These are phyloP conservation scores for Eruca vesicaria DNA, from an alignment of 441 rosid genomes.

Conservation along the genomic window DNA sequence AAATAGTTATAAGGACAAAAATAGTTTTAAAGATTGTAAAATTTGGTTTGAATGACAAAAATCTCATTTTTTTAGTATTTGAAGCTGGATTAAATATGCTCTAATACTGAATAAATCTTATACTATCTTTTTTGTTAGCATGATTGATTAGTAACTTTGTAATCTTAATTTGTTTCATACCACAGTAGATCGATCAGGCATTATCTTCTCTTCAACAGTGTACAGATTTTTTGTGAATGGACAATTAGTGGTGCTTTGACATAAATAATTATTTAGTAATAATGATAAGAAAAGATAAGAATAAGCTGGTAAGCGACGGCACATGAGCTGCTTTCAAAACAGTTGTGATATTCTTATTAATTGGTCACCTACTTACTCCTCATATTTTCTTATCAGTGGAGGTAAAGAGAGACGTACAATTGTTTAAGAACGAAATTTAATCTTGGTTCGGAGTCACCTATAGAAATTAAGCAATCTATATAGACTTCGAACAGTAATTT, in stretches of 20 bases:
- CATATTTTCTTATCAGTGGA: neutral
- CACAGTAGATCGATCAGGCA: neutral
- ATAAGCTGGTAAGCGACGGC: constrained; percentile 22
- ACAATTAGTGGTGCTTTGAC: neutral
- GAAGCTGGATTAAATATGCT: too few species aligned
- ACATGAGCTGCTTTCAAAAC: constrained; percentile 14
- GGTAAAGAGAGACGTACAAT: neutral
- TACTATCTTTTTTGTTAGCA: neutral
- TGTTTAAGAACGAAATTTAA: neutral
- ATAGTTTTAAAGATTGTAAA: too few species aligned
- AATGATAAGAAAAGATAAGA: constrained; percentile 30
- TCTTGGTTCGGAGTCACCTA: neutral
- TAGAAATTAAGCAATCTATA: neutral
- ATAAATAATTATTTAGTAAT: neutral
- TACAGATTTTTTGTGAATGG: neutral
- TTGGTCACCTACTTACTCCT: constrained; percentile 29
- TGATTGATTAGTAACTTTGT: neutral
- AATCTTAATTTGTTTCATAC: neutral
- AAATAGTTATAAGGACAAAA: too few species aligned
- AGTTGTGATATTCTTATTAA: constrained; percentile 30
- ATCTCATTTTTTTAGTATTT: too few species aligned
- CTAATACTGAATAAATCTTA: neutral
- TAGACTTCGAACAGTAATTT: neutral
- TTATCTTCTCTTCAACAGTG: neutral
- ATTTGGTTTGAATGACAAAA: too few species aligned